phyloP scores from a whole-genome alignment of 2,329 filamentous ascomycete genomes.

The Cordyceps farinosa region DNA sequence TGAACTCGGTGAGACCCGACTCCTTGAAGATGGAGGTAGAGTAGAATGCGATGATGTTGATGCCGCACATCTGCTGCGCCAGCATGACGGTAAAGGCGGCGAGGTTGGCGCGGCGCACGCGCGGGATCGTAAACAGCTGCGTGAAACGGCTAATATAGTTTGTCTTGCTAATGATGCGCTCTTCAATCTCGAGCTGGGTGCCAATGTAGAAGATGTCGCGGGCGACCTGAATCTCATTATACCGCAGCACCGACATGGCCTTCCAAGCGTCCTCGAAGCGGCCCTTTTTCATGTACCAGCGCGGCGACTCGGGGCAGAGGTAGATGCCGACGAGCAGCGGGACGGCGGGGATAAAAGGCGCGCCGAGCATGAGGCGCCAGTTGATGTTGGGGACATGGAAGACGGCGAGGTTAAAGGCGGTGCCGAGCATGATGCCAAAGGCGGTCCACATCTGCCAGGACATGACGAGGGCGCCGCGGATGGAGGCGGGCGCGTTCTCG shows the following conservation, averaged over 20 bases:
- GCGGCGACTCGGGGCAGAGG: conserved; percentile 62
- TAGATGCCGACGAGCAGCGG: conserved; percentile 58
- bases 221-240: conserved; percentile 53
- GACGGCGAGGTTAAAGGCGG: conserved; percentile 17
- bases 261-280: conserved; percentile 58
- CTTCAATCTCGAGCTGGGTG: conserved; percentile 60
- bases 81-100: conserved; percentile 81
- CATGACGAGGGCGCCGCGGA: conserved; percentile 77
- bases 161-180: conserved; percentile 44
- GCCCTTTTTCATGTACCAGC: conserved; percentile 66
- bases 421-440: conserved; percentile 60
- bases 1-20: conserved; percentile 52
- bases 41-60: conserved; percentile 77
- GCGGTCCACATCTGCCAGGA: conserved; percentile 71
- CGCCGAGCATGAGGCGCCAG: conserved; percentile 64
- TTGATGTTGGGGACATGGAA: conserved; percentile 45
- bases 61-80: conserved; percentile 66
- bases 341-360: conserved; percentile 59
- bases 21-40: conserved; percentile 60
- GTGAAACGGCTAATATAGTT: conserved; percentile 60
- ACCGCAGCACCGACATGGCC: conserved; percentile 50
- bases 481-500: conserved; percentile 65
- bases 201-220: conserved; percentile 64
- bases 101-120: conserved; percentile 68
- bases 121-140: conserved; percentile 66